Conservation (phyloP, 331 rosid genomes). For the Prunus yedoensis region DNA sequence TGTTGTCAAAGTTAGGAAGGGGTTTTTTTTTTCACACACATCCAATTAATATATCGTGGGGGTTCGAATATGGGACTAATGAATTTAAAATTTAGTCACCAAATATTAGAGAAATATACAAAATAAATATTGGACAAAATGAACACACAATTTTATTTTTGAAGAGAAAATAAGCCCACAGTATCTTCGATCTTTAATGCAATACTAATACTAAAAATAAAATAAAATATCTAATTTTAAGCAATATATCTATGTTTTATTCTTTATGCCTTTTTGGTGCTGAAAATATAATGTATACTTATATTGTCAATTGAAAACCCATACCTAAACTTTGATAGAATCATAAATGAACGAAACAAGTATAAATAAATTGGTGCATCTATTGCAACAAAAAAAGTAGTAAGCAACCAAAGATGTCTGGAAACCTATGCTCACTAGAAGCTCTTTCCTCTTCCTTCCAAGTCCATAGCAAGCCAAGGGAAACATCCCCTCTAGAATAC, state of each 20-base stretch:
- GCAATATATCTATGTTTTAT: not conserved
- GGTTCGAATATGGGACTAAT: accelerated
- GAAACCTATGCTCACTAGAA: conserved; percentile 5
- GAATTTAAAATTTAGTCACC: too few species aligned
- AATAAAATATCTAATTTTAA: not conserved
- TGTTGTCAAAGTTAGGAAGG: too few species aligned
- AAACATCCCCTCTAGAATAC: not conserved
- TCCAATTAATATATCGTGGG: too few species aligned
- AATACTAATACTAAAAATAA: too few species aligned
- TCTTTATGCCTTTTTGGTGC: not conserved
- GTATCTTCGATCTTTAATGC: too few species aligned
- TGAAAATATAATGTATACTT: not conserved
- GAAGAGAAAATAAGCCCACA: too few species aligned
- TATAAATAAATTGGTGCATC: not conserved
- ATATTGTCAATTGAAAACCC: not conserved
- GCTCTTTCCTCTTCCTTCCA: conserved; percentile 20
- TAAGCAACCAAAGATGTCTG: conserved; percentile 6
- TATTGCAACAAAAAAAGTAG: not conserved
- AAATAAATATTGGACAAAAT: too few species aligned
- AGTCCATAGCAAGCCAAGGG: conserved; percentile 11
- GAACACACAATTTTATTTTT: too few species aligned
- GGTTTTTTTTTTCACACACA: too few species aligned
- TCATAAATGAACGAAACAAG: not conserved
- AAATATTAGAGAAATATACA: too few species aligned
- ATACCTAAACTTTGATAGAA: not conserved